A percentile compares a stretch with the other conserved stretches of the same genome.
phyloP scores from a whole-genome alignment of 208 protist genomes.

The Angomonas deanei region DNA sequence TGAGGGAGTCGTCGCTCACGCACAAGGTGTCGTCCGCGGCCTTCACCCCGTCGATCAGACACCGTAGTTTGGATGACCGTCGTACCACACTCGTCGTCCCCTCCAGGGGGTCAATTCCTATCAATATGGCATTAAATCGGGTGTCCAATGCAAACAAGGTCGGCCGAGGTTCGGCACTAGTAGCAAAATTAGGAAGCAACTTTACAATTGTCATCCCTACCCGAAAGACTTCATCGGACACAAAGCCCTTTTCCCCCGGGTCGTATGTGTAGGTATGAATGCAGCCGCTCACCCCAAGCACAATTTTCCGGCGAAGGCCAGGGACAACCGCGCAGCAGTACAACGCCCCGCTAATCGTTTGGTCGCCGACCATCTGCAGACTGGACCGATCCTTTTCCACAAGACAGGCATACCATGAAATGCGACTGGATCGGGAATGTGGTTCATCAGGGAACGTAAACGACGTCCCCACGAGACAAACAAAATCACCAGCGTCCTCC shows the following conservation, averaged over 20 bases:
- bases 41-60: constrained; percentile 53
- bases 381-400: constrained; percentile 4
- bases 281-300: constrained; percentile 72
- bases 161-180: neutral
- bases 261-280: constrained; percentile 66
- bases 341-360: constrained; percentile 65
- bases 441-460: constrained; percentile 79
- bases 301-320: constrained; percentile 55
- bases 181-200: constrained; percentile 44
- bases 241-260: constrained; percentile 49
- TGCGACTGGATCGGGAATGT: constrained; percentile 43
- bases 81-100: constrained; percentile 50
- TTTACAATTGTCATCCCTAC: constrained; percentile 55
- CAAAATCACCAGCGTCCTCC: constrained; percentile 11
- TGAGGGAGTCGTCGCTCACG: constrained; percentile 67
- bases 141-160: constrained; percentile 62
- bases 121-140: constrained; percentile 54
- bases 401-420: constrained; percentile 38
- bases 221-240: constrained; percentile 57
- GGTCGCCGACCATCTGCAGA: constrained; percentile 27
- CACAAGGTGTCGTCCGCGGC: constrained; percentile 16
- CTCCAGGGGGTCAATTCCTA: constrained; percentile 65
- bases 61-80: constrained; percentile 42
- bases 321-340: constrained; percentile 79
- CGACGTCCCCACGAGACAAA: constrained; percentile 63